phyloP scores from a whole-genome alignment of 2,329 filamentous ascomycete species.

The Leptographium wingfieldii region DNA sequence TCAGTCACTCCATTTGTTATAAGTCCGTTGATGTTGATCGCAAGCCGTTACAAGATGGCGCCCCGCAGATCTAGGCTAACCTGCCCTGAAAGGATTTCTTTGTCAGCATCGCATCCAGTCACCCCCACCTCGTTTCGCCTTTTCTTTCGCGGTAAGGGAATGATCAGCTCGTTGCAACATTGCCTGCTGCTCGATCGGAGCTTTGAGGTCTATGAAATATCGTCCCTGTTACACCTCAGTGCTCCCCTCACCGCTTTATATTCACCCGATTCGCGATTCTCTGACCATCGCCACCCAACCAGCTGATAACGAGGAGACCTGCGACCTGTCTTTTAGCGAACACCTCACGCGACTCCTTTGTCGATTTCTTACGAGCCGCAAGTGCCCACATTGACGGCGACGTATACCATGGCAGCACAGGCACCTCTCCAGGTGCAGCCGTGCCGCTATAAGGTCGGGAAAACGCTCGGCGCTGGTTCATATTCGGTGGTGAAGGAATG shows the following conservation, averaged over 20 bases:
- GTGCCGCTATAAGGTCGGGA: slow-evolving; percentile 96
- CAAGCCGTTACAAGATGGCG: neutral
- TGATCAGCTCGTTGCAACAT: neutral
- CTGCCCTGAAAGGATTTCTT: neutral
- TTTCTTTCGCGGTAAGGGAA: neutral
- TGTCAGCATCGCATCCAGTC: neutral
- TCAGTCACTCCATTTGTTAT: too few species aligned
- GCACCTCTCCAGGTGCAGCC: slow-evolving; percentile 56
- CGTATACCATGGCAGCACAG: slow-evolving; percentile 7
- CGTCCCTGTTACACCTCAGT: too few species aligned
- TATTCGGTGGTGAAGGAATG: slow-evolving; percentile 99
- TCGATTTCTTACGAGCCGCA: neutral
- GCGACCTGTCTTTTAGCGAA: too few species aligned
- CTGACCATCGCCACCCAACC: too few species aligned
- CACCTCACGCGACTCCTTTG: too few species aligned
- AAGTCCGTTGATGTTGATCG: too few species aligned
- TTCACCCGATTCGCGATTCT: too few species aligned
- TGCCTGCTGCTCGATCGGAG: neutral
- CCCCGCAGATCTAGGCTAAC: neutral
- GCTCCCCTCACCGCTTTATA: too few species aligned
- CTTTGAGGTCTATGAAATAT: neutral
- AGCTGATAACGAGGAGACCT: too few species aligned
- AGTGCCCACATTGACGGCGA: neutral
- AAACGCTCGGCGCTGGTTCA: slow-evolving; percentile 89
- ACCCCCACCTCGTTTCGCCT: neutral